Base-by-base conservation (phyloP, 768 basidiomycete species). In the Lactarius vividus region DNA sequence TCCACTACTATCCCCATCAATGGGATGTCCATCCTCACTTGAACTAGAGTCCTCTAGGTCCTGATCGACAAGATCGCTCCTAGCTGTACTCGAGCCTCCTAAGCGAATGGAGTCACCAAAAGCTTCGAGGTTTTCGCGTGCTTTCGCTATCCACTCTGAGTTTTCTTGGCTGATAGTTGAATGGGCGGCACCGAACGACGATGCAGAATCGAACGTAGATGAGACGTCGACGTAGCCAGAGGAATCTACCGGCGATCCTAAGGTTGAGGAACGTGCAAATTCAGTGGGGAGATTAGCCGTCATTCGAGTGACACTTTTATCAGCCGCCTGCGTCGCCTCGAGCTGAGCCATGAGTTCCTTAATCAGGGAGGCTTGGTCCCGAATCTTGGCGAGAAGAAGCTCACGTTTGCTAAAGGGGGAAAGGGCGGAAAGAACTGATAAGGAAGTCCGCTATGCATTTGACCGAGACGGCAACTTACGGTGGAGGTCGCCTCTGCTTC, bases 111-210 rank as follows among this genome's bases (percentile, higher is more conserved):
- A 84, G 18, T 81, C 83, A 15, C 85, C 88, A 66, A 90, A 88
- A 62, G 88, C 85, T 63, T 85, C 81, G 56, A 92, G 79, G 42
- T 84, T 87, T 65, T 86, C 83, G 59, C 85, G 83, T 0, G 91
- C 91, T 73, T 86, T 88, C 8, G 85, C 80, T 62, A 93, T 86
- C 91, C 91, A 93, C 66, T 89, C 85, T 54, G 91, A 84, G 59
- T 84, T 87, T 64, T 87, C 83, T 72, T 81, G 80, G 7, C 77
- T 74, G 54, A 79, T 80, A 8, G 59, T 57, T n/a, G 66, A 60
- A 53, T 64, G 64, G 40, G 68, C 31, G 53, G 33, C n/a, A 59
- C 57, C 29, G 68, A 59, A 11, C 44, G 71, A 59, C 37, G 66
- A 67, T 11, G 49, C 11, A 3, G 61, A 49, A 35, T 65, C 61